A percentile compares a stretch with the other conserved stretches of the same genome.
Evolutionary conservation across 2,329 filamentous ascomycete species (phyloP).

Genomic region (Mycosphaerelloides madeirae): DNA sequence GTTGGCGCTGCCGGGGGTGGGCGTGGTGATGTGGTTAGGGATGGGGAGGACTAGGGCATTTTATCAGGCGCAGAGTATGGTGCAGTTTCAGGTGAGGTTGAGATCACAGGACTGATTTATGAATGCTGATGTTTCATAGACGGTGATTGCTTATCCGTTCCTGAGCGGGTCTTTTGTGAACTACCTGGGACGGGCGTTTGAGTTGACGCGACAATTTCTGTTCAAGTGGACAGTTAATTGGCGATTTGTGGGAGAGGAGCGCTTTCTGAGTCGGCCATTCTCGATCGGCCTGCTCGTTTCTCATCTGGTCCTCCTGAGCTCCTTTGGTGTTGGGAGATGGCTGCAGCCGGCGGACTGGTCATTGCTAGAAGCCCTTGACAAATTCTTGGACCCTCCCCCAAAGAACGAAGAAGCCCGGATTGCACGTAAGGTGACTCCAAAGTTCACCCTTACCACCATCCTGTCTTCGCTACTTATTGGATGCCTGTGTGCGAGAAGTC

Average conservation of each 20-base stretch:
- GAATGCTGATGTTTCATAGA: constrained; percentile 33
- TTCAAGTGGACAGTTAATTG: constrained; percentile 99
- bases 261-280: constrained; percentile 69
- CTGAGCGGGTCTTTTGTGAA: constrained; percentile 58
- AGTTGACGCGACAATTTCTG: constrained; percentile 83
- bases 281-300: constrained; percentile 60
- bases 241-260: constrained; percentile 83
- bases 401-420: constrained; percentile 53
- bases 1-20: constrained; percentile 75
- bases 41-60: constrained; percentile 63
- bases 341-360: constrained; percentile 61
- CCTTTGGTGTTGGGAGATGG: constrained; percentile 68
- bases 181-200: constrained; percentile 80
- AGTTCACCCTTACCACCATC: constrained; percentile 71
- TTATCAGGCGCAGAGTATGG: constrained; percentile 65
- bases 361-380: constrained; percentile 51
- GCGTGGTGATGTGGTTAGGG: constrained; percentile 68
- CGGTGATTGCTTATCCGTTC: constrained; percentile 63
- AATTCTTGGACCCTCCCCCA: constrained; percentile 43
- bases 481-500: constrained; percentile 76
- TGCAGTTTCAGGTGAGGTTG: constrained; percentile 67
- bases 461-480: constrained; percentile 74
- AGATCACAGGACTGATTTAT: background rate
- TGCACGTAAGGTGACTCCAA: constrained; percentile 57
- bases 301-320: constrained; percentile 61